Evolutionary conservation across 164 flowering plant genomes (phyloP), one percentile per base, ranked within the genome.

Genomic region (Dillenia suffruticosa): DNA sequence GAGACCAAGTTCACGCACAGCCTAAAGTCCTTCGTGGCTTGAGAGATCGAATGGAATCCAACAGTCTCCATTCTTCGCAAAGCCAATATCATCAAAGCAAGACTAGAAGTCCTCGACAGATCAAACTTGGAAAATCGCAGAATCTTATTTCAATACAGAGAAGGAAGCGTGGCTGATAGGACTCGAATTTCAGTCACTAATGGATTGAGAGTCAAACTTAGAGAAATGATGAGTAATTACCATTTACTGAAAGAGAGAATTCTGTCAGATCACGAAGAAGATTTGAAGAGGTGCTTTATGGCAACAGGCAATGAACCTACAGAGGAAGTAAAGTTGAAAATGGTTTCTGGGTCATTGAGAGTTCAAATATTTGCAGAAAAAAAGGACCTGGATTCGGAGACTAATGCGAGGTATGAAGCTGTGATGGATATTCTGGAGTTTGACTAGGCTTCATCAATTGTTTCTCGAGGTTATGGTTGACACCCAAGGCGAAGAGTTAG

Each of bases 391-490:
- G 63, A 71, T 57, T 32, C 74, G 76, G 84, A 77, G 65, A 76
- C 58, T 32, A 61, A 71, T 51, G 93, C 80, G 57, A 82, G 89
- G 68, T 81, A 88, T 55, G 87, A 84, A 14, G 87, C 88, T 9
- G 82, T 78, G 66, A 78, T 71, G 72, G 88, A 83, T 19, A 71
- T 91, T 3, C 82, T 79, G 78, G 64, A 91, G 92, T 51, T 71
- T 91, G 79, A 71, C 67, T 10, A 83, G 75, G 72, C 75, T 91
- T 61, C 93, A 87, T 58, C 89, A 91, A 59, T 85, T 89, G 22
- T 88, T 91, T 63, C 84, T 86, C 7, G 97, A 90, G 9, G 80
- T 88, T 60, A 52, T 88, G 67, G 90, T 88, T 7, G 95, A 85
- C 65, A 56, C 76, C 11, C 95, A 90, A 59, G 95, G 92, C 2